Base-by-base conservation (phyloP, 352 stramenopile genomes). In the Pilasporangium apinafurcum region DNA sequence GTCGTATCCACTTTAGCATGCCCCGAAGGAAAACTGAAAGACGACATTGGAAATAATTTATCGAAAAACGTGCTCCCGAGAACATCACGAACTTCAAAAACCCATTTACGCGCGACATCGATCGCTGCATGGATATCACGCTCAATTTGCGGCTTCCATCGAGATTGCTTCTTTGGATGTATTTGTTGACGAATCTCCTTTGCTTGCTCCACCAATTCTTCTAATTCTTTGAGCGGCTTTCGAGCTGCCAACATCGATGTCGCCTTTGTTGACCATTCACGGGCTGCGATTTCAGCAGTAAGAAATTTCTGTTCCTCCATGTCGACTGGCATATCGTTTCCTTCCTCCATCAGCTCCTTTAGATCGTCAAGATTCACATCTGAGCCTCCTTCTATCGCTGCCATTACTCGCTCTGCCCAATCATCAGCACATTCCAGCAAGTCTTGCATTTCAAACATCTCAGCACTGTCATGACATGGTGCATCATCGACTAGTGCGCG, bases 361-460 rank as follows among this genome's bases (percentile, higher is more conserved):
- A 95, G 35, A n/a, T 71, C 65, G 9, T 68, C 51, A n/a, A 95
- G 44, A 1, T 73, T 53, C 5, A 92, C 77, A 38, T 89, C 75
- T 8, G 68, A 65, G 18, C 67, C 76, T 24, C 68, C 68, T 52
- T 89, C 76, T 30, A 95, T 87, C n/a, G 83, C 81, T 6, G 64
- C 43, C 27, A 79, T 80, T 16, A 95, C 80, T 37, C 86, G 87
- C 5, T 75, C 59, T 6, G 78, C 76, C 83, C 83, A 95, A 31
- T 83, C 78, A 42, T 92, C 79, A 2, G 83, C 83, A 58, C 82
- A 95, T 46, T 81, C 80, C 6, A 95, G 55, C n/a, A 95, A 53
- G 21, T 92, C 83, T 47, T 95, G 80, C 80, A 95, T 95, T 55
- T 95, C 83, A 52, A 88, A 92, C 59, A 92, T 83, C 37, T 95